Base-by-base conservation (phyloP, 768 basidiomycete genomes). In the Auricularia cornea region DNA sequence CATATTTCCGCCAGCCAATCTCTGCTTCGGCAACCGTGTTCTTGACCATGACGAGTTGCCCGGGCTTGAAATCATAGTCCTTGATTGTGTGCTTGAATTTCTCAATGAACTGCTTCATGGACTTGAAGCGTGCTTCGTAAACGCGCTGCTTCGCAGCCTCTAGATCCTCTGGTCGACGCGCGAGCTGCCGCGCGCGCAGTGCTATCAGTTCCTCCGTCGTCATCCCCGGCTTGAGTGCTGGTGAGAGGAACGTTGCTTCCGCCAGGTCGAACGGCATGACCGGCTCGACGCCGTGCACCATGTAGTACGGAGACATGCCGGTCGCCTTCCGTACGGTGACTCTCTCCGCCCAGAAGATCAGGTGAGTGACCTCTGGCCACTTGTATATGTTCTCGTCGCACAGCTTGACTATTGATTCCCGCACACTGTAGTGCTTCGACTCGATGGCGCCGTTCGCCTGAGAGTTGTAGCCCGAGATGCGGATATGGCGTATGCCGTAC, bases 401-500 rank as follows among this genome's bases (percentile, higher is more conserved):
- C 2, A 71, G 68, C 59, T 78, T 78, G 16, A 76, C 64, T 0
- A 78, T 35, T 0, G 69, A 41, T 26, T 73, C 69, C 1, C 72
- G 59, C 3, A 77, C 63, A 44, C 69, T 66, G 33, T 66, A 71
- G 66, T 78, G 77, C 35, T 52, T 30, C n/a, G 68, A 44, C n/a
- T 81, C 74, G 0, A 80, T 69, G 0, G 74, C 63, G 20, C 0
- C 80, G 20, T 82, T 81, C 0, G 77, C 76, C 2, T 68, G 72
- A 0, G 75, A 79, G 62, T 81, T 81, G 67, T 81, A 81, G 0
- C 73, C 68, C 0, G 74, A 78, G 3, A 81, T 79, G 0, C 69
- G 64, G 18, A 81, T 80, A 44, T 59, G 59, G 3, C 54, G 5
- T 18, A 66, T 63, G 48, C 61, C 29, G 56, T 67, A 62, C 29